Conservation (phyloP, 345 rosid species). For the Arabidopsis suecica region DNA sequence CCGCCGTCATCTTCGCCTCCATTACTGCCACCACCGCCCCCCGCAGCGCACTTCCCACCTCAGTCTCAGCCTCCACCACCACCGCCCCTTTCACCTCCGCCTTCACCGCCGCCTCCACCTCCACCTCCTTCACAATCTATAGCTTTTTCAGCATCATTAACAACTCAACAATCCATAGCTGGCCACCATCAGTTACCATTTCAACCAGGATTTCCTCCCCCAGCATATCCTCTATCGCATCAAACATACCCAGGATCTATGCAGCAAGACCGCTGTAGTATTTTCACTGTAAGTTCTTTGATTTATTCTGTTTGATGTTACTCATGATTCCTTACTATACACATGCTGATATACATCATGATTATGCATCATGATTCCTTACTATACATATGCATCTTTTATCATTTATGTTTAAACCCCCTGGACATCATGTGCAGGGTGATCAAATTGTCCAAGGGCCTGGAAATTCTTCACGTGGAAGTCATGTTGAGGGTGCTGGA, state of each 20-base stretch:
- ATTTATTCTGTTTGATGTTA: slow-evolving; percentile 29
- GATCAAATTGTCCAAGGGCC: slow-evolving; percentile 66
- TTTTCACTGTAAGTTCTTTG: slow-evolving; percentile 54
- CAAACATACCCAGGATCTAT: slow-evolving; percentile 66
- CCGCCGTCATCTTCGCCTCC: slow-evolving; percentile 53
- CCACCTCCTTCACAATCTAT: slow-evolving; percentile 60
- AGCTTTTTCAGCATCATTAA: slow-evolving; percentile 46
- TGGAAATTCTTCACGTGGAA: slow-evolving; percentile 59
- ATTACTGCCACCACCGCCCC: slow-evolving; percentile 57
- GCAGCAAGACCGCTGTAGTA: slow-evolving; percentile 58
- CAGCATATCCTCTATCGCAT: slow-evolving; percentile 63
- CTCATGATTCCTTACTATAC: neutral
- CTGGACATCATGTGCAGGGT: slow-evolving; percentile 56
- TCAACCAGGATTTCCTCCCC: slow-evolving; percentile 55
- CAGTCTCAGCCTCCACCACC: slow-evolving; percentile 62
- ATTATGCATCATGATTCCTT: neutral
- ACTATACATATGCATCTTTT: neutral
- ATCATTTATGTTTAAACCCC: slow-evolving; percentile 18
- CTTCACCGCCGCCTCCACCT: slow-evolving; percentile 40
- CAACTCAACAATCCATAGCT: slow-evolving; percentile 49
- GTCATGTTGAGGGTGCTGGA: slow-evolving; percentile 51
- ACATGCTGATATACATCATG: neutral
- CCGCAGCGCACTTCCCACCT: slow-evolving; percentile 50
- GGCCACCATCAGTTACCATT: slow-evolving; percentile 60
- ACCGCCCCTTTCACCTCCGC: slow-evolving; percentile 42